Evolutionary conservation across 2,329 filamentous ascomycete species (phyloP).

Genomic region (Fusarium sp.): DNA sequence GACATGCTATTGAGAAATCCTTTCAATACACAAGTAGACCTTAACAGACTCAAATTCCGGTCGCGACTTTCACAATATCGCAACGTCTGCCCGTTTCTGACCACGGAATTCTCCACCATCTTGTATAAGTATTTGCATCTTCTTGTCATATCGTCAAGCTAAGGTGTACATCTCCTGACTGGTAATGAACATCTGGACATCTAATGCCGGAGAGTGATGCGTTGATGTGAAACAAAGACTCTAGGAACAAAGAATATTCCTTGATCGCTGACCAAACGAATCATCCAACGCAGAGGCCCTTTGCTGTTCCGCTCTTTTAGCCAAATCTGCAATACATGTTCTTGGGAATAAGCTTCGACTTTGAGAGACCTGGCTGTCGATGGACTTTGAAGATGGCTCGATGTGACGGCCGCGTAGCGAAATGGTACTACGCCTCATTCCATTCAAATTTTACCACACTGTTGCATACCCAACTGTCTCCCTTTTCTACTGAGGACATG

Average conservation of each 20-base stretch:
- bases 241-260: neutral
- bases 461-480: too few relatives aligned
- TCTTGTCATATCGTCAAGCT: neutral
- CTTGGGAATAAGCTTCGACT: neutral
- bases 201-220: rapidly evolving
- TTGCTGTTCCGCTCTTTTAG: too few relatives aligned
- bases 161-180: rapidly evolving
- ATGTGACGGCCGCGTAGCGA: too few relatives aligned
- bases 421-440: too few relatives aligned
- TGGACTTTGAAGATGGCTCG: too few relatives aligned
- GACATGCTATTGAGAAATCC: too few relatives aligned
- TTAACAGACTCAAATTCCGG: too few relatives aligned
- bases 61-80: too few relatives aligned
- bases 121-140: rapidly evolving
- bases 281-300: rapidly evolving
- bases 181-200: neutral
- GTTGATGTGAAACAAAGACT: neutral
- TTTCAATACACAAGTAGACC: too few relatives aligned
- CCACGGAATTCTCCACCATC: neutral
- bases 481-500: rapidly evolving
- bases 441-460: too few relatives aligned
- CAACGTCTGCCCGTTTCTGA: too few relatives aligned
- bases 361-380: rapidly evolving
- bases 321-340: too few relatives aligned
- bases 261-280: rapidly evolving